Percentiles rank a stretch among this genome's conserved stretches.
Conservation (phyloP, 805 yeast genomes). For the Nakazawaea wickerhamii region DNA sequence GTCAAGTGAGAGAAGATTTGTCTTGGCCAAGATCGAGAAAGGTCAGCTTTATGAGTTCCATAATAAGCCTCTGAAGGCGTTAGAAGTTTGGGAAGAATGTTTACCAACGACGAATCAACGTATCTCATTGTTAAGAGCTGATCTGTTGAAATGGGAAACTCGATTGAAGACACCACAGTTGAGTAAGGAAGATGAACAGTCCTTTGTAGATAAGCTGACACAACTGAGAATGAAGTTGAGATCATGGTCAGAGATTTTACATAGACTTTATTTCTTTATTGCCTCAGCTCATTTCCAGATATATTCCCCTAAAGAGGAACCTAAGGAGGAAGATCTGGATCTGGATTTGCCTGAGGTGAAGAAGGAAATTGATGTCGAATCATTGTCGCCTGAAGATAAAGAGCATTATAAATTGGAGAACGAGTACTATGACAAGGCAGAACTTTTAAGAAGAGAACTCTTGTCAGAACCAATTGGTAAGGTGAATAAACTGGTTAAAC, state of each 20-base stretch:
- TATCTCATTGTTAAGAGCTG: conserved; percentile 16
- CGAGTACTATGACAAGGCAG: conserved; percentile 55
- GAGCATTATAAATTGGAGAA: conserved; percentile 42
- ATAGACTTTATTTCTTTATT: conserved; percentile 70
- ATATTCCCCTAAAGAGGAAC: conserved; percentile 27
- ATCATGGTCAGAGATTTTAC: conserved; percentile 55
- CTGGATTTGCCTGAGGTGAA: conserved; percentile 17
- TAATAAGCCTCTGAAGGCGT: conserved; percentile 46
- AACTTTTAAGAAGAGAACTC: conserved; percentile 47
- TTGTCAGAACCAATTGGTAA: conserved; percentile 37
- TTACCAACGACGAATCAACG: conserved; percentile 27
- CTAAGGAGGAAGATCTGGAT: conserved; percentile 24
- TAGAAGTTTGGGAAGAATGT: conserved; percentile 38
- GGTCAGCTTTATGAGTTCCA: conserved; percentile 66
- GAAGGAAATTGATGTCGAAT: conserved; percentile 11
- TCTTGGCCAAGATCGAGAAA: conserved; percentile 43
- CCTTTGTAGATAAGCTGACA: conserved; percentile 1
- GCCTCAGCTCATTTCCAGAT: conserved; percentile 69
- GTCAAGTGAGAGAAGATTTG: conserved; percentile 42
- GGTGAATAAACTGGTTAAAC: conserved; percentile 21
- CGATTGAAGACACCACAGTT: neutral
- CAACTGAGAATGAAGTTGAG: conserved; percentile 30
- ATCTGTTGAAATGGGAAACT: conserved; percentile 12
- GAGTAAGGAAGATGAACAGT: neutral
- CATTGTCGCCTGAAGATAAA: conserved; percentile 20